Evolutionary conservation across 176 grass and related monocot species (phyloP).

Genomic region (Triticum monococcum): DNA sequence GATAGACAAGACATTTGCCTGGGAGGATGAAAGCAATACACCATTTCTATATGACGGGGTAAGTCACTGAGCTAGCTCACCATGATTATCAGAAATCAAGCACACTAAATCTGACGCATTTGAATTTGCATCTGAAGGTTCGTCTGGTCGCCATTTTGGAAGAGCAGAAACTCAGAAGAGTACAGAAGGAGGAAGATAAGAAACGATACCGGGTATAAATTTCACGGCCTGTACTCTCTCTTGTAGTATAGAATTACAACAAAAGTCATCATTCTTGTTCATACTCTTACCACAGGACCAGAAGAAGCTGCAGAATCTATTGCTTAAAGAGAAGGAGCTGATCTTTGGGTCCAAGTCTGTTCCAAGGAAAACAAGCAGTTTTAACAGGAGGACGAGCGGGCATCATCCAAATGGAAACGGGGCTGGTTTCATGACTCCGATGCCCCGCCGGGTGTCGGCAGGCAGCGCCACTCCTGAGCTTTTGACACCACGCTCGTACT

Average conservation of each 20-base stretch:
- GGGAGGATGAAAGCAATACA: constrained; percentile 72
- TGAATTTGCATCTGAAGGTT: constrained; percentile 52
- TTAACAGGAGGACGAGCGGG: constrained; percentile 58
- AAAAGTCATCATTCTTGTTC: not conserved
- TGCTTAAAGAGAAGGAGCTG: constrained; percentile 80
- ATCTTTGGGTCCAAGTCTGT: constrained; percentile 79
- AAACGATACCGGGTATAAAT: constrained; percentile 62
- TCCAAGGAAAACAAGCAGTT: constrained; percentile 56
- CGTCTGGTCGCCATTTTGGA: constrained; percentile 90
- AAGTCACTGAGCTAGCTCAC: constrained; percentile 24
- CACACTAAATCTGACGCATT: not conserved
- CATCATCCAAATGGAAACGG: constrained; percentile 57
- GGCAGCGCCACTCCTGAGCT: constrained; percentile 79
- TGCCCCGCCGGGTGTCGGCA: constrained; percentile 47
- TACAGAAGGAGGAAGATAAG: constrained; percentile 84
- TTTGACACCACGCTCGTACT: constrained; percentile 77
- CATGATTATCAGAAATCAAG: not conserved
- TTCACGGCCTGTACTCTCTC: not conserved
- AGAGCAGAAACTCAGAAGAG: constrained; percentile 85
- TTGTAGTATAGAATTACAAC: not conserved
- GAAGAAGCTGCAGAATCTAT: constrained; percentile 77
- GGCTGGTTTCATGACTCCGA: constrained; percentile 86
- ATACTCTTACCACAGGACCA: constrained; percentile 55
- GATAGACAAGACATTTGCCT: constrained; percentile 76
- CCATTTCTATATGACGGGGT: constrained; percentile 94